A percentile compares a stretch with the other conserved stretches of the same genome.
These are phyloP conservation scores for Sporothrix curviconia DNA, from an alignment of 2,329 filamentous ascomycete genomes.

Conservation along the genomic window DNA sequence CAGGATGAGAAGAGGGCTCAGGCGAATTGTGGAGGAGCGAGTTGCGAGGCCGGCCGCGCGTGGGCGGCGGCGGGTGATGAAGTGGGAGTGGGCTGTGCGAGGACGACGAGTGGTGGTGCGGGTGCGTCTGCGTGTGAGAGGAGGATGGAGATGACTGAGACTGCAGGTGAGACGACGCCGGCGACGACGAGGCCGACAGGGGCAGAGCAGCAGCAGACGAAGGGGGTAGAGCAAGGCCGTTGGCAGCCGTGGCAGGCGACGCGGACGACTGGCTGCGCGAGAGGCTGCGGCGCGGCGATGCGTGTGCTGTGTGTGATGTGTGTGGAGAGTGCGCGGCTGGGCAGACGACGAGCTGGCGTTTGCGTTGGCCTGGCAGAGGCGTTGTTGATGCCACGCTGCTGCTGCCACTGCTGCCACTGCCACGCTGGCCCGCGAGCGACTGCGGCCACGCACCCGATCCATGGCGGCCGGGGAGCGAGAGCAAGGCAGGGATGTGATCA, in stretches of 20 bases:
- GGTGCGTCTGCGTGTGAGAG: background rate
- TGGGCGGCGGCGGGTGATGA: background rate
- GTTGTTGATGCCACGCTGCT: conserved; percentile 4
- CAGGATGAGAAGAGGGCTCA: no score
- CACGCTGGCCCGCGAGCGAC: conserved; percentile 19
- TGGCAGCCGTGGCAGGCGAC: background rate
- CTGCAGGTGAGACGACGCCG: background rate
- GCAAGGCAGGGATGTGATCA: background rate
- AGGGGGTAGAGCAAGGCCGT: background rate
- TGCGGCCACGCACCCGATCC: conserved; percentile 19
- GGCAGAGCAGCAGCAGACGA: background rate
- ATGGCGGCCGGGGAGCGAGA: conserved; percentile 7
- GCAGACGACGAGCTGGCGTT: no score
- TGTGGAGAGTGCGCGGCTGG: background rate
- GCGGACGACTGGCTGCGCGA: conserved; percentile 12
- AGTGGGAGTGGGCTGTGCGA: background rate
- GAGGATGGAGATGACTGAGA: background rate
- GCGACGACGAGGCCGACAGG: background rate
- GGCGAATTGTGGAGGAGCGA: conserved; percentile 10
- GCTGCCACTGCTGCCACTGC: conserved; percentile 4
- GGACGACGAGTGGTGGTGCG: background rate
- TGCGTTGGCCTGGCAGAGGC: no score
- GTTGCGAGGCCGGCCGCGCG: conserved; percentile 11
- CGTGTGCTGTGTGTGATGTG: background rate
- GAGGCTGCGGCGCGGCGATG: conserved; percentile 14